These are phyloP conservation scores for Candida glucosophila DNA, from an alignment of 1,139 yeast species.

Conservation along the genomic window DNA sequence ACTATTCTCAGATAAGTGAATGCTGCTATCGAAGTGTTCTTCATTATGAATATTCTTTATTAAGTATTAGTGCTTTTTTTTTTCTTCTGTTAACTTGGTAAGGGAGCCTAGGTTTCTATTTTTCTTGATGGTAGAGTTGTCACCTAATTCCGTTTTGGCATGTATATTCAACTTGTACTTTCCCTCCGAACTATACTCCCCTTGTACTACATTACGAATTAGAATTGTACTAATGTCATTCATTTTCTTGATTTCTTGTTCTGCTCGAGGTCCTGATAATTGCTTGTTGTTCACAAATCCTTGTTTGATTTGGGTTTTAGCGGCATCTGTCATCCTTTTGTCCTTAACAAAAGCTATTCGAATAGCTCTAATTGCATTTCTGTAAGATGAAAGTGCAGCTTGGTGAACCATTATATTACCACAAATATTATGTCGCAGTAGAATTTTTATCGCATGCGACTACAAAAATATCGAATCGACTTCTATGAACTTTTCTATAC, in stretches of 20 bases:
- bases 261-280: slow-evolving; percentile 27
- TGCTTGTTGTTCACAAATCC: slow-evolving; percentile 39
- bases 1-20: no score
- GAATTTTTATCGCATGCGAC: not conserved
- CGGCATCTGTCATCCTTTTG: slow-evolving; percentile 43
- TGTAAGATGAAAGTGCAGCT: slow-evolving; percentile 47
- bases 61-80: no score
- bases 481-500: not conserved
- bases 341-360: slow-evolving; percentile 58
- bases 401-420: slow-evolving; percentile 2
- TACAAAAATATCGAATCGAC: not conserved
- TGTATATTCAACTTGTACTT: slow-evolving; percentile 61
- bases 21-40: no score
- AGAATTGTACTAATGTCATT: slow-evolving; percentile 65
- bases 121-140: slow-evolving; percentile 53
- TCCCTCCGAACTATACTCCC: slow-evolving; percentile 41
- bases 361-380: slow-evolving; percentile 66
- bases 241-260: slow-evolving; percentile 50
- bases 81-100: slow-evolving; percentile 30
- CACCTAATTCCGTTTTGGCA: slow-evolving; percentile 80
- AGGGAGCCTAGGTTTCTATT: slow-evolving; percentile 32
- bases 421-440: not conserved
- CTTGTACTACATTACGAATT: slow-evolving; percentile 77
- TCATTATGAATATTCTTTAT: no score
- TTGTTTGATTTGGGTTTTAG: slow-evolving; percentile 55